A percentile compares a stretch with the other conserved stretches of the same genome.
Conservation (phyloP, 352 stramenopile genomes). For the Globisporangium nunn region DNA sequence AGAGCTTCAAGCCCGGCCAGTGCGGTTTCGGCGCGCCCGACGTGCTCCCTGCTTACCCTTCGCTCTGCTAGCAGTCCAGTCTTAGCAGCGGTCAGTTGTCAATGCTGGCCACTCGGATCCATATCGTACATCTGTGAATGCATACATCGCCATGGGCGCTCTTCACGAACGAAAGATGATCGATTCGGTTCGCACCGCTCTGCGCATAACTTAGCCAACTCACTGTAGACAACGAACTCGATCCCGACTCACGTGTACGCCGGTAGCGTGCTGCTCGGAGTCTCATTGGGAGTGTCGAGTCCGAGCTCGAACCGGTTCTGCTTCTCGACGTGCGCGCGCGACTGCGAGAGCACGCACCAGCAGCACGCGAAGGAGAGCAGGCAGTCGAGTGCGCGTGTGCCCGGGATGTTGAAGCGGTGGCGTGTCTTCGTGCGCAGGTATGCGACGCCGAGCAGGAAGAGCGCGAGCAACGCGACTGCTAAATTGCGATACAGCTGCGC, state of each 20-base stretch:
- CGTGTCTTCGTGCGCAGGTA: constrained; percentile 30
- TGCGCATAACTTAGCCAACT: neutral
- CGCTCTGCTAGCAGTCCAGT: neutral
- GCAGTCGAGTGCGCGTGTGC: constrained; percentile 26
- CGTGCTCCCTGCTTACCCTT: constrained; percentile 17
- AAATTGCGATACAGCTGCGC: constrained; percentile 8
- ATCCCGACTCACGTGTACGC: constrained; percentile 4
- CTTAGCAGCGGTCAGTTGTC: neutral
- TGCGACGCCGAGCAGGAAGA: constrained; percentile 37
- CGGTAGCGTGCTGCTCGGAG: constrained; percentile 14
- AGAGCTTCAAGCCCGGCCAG: constrained; percentile 44
- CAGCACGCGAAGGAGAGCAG: constrained; percentile 32
- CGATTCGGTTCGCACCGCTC: no score
- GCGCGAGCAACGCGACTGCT: constrained; percentile 17
- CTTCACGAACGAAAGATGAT: no score
- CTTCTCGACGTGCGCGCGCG: constrained; percentile 23
- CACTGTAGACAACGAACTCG: neutral
- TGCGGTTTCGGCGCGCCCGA: constrained; percentile 50
- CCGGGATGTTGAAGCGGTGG: constrained; percentile 32
- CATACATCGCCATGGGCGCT: no score
- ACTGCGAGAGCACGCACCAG: constrained; percentile 49
- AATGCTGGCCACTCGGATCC: no score
- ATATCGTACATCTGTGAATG: no score
- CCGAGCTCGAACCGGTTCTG: constrained; percentile 18
- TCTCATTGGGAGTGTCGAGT: constrained; percentile 11